Base-by-base conservation (phyloP, 2,329 filamentous ascomycete species). In the Cercospora sp. region DNA sequence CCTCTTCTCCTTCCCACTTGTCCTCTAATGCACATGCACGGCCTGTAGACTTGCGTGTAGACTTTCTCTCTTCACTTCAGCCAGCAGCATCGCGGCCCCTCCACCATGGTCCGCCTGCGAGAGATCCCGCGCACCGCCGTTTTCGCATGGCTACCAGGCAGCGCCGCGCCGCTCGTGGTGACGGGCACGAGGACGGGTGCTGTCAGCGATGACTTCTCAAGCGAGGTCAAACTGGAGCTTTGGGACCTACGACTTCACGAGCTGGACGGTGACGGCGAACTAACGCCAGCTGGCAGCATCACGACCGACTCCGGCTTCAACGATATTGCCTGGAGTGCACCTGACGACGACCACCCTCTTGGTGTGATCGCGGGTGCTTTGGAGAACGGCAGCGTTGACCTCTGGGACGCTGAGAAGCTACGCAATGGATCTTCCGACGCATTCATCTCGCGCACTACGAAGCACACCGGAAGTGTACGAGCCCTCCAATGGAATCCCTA, bases 111-210 rank as follows among this genome's bases (percentile, higher is more conserved):
- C 82, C 92, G 93, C 84, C 86, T 98, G 82, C 89, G 94, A 86
- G 94, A 98, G 85, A 96, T 99, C 79, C 92, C 93, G 80, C 89
- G 95, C 82, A 99, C 95, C 77, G 95, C 94, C 81, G 91, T 94
- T 77, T 99, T 99, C 81, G 93, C 95, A 78, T 99, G 95, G 94
- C 97, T 93, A 74, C 91, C 94, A 28, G 91, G 90, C 75, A 83
- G 92, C 61, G 87, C 88, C 45, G 88, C 90, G 74, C 93, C 94
- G 75, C 85, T 97, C 74, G 85, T 99, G 72, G 94, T 93, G 69
- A 99, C 95, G 30, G 95, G 95, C 76, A 99, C 95, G 58, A 90
- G 94, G 75, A 94, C 95, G 70, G 95, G 95, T 71, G 95, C 95
- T 75, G 93, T 99, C 51, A 93, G 97, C 81, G 94, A 92, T 75